Base-by-base conservation (phyloP, 257 asterid genomes). In the Solanum lycopersicoides region DNA sequence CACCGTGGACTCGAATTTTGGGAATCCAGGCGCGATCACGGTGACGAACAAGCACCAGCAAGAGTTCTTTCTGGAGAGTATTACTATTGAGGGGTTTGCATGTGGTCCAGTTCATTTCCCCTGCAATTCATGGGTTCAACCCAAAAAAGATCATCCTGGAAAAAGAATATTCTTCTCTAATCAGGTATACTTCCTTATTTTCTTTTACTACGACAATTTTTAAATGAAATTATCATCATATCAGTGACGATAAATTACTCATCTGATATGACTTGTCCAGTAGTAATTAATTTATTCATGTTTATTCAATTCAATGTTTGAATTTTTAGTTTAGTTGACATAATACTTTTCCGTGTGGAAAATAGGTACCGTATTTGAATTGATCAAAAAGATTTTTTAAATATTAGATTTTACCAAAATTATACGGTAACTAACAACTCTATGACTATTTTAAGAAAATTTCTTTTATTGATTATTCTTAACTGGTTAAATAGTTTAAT, bases 121-220 rank as follows among this genome's bases (percentile, higher is more conserved):
- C 88, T 94, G 99, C 89, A 92, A 94, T 86, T 95, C 99, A 30
- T 96, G 98, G 99, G 98, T 97, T 56, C 99, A 96, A 87, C 89
- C 98, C 85, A 88, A 73, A 87, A 97, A 92, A 89, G 91, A 94
- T 89, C 95, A 94, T 86, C 97, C 96, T 84, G 95, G 92, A 9
- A 92, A 91, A 83, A 95, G 98, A 85, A 80, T 97, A 41, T 95
- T 97, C 94, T 97, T 96, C 89, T 92, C 97, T 75, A 97, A 97
- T 91, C 94, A 97, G 99, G 99, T 95, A 47, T n/a, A 0, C 2
- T 65, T 44, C 28, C 4, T 7, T 30, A 20, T 9, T 63, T n/a
- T 23, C 4, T 9, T 18, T 21, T 20, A 12, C 14, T 83, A 73
- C 2, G 79, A 25, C 3, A 3, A 7, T 15, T 87, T 69, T 21